These are phyloP conservation scores for Chaetomium cochliodes DNA, from an alignment of 495 filamentous ascomycete genomes.

Conservation along the genomic window DNA sequence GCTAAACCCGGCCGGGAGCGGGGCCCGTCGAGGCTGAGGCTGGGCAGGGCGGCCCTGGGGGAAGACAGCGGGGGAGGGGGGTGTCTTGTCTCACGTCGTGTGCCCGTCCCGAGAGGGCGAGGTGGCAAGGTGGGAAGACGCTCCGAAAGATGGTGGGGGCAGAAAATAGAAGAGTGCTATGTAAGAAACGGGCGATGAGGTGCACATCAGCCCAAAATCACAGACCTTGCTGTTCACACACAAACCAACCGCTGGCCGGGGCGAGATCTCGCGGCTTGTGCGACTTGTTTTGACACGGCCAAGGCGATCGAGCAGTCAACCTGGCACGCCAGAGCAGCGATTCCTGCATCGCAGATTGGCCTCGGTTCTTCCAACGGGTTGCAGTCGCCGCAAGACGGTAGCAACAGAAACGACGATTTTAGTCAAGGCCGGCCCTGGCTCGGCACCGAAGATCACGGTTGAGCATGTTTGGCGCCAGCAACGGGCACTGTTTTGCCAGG, in stretches of 20 bases:
- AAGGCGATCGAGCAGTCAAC: conserved; percentile 23
- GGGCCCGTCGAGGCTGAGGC: conserved; percentile 25
- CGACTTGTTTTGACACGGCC: conserved; percentile 20
- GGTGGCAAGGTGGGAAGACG: conserved; percentile 25
- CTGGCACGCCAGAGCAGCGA: conserved; percentile 29
- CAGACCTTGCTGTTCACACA: conserved; percentile 17
- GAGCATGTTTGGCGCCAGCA: conserved; percentile 40
- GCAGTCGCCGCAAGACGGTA: conserved; percentile 19
- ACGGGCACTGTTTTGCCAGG: conserved; percentile 36
- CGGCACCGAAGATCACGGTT: conserved; percentile 36
- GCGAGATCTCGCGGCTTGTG: conserved; percentile 2
- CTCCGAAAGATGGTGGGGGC: conserved; percentile 1
- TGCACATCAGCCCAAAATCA: conserved; percentile 7
- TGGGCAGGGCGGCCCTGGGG: conserved; percentile 23
- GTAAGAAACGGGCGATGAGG: conserved; percentile 5
- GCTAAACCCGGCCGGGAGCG: conserved; percentile 28
- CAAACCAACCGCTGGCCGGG: neutral
- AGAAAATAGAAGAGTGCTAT: neutral
- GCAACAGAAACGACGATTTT: conserved; percentile 28
- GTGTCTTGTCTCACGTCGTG: conserved; percentile 39
- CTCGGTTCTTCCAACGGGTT: conserved; percentile 13
- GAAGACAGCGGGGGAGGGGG: conserved; percentile 33
- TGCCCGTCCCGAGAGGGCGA: conserved; percentile 21
- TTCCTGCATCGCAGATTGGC: conserved; percentile 35
- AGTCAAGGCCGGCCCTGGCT: conserved; percentile 32